Evolutionary conservation across 1,284 basidiomycete genomes (phyloP).

Genomic region (Boletus semigastroideus): DNA sequence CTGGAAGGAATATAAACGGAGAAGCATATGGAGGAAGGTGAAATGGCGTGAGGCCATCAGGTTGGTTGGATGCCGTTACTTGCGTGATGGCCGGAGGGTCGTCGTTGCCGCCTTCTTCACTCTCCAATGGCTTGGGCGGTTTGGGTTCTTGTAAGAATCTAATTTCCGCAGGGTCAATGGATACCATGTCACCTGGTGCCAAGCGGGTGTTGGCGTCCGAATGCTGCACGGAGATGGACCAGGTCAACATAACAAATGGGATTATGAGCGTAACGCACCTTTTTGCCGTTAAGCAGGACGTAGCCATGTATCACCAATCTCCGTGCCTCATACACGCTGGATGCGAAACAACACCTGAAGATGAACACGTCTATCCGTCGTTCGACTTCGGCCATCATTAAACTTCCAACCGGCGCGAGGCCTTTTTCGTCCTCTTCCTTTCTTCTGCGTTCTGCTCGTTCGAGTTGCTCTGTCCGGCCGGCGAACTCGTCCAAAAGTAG

Average conservation of each 20-base stretch:
- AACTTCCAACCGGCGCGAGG: constrained; percentile 79
- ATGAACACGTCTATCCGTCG: constrained; percentile 90
- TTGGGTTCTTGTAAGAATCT: constrained; percentile 63
- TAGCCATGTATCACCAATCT: constrained; percentile 85
- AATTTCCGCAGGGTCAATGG: constrained; percentile 82
- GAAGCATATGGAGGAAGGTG: constrained; percentile 85
- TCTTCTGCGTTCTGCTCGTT: constrained; percentile 46
- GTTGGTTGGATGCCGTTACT: constrained; percentile 9
- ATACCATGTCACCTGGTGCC: constrained; percentile 92
- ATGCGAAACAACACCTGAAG: constrained; percentile 90
- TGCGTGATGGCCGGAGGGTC: neutral
- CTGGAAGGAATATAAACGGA: constrained; percentile 93
- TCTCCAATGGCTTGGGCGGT: constrained; percentile 17
- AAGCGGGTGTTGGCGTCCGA: constrained; percentile 87
- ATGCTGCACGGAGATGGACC: constrained; percentile 49
- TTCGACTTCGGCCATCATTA: constrained; percentile 95
- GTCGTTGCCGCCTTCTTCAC: constrained; percentile 5
- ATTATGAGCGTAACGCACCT: constrained; percentile 47
- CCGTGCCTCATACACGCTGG: constrained; percentile 89
- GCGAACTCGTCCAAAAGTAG: constrained; percentile 56
- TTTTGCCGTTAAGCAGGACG: constrained; percentile 87
- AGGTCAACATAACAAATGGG: constrained; percentile 1
- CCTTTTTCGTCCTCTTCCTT: constrained; percentile 60
- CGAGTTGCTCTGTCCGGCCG: constrained; percentile 44
- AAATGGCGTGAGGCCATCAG: constrained; percentile 65